Evolutionary conservation across 176 grass and related monocot species (phyloP).

Genomic region (Cymbopogon citratus): DNA sequence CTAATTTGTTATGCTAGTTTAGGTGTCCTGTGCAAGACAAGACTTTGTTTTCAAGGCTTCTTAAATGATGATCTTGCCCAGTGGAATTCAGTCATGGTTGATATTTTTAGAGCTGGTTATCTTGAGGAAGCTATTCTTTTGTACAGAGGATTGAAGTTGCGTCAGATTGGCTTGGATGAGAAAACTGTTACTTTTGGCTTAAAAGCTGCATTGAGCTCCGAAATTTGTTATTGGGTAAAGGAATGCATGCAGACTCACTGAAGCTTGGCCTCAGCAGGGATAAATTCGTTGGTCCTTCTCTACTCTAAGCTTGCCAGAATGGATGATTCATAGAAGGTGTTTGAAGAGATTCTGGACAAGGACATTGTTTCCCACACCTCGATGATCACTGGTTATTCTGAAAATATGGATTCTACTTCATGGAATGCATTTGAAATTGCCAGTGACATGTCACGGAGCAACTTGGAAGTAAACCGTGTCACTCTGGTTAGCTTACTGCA

Average conservation of each 20-base stretch:
- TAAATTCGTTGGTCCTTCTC: conserved; percentile 59
- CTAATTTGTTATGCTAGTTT: conserved; percentile 34
- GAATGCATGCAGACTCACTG: conserved; percentile 47
- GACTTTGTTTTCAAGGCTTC: conserved; percentile 35
- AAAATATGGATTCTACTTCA: conserved; percentile 27
- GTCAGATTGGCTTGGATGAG: conserved; percentile 23
- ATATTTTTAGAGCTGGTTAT: conserved; percentile 46
- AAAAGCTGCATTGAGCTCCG: conserved; percentile 46
- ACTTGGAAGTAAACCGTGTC: conserved; percentile 52
- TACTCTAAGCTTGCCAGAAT: conserved; percentile 44
- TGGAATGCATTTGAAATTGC: conserved; percentile 44
- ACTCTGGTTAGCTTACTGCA: conserved; percentile 55
- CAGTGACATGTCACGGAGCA: conserved; percentile 34
- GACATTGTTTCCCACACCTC: conserved; percentile 51
- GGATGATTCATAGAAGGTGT: conserved; percentile 30
- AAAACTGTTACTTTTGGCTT: conserved; percentile 53
- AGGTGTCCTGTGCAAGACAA: conserved; percentile 35
- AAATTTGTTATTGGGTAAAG: conserved; percentile 31
- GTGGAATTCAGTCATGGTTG: conserved; percentile 59
- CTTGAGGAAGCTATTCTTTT: conserved; percentile 43
- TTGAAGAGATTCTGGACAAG: conserved; percentile 51
- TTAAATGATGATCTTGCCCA: conserved; percentile 30
- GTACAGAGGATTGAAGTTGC: conserved; percentile 35
- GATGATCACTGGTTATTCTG: conserved; percentile 51
- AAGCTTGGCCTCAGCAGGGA: conserved; percentile 43